Percentiles rank a stretch among this genome's conserved stretches.
Evolutionary conservation across 805 yeast species (phyloP).

Genomic region (Debaryomyces hansenii): DNA sequence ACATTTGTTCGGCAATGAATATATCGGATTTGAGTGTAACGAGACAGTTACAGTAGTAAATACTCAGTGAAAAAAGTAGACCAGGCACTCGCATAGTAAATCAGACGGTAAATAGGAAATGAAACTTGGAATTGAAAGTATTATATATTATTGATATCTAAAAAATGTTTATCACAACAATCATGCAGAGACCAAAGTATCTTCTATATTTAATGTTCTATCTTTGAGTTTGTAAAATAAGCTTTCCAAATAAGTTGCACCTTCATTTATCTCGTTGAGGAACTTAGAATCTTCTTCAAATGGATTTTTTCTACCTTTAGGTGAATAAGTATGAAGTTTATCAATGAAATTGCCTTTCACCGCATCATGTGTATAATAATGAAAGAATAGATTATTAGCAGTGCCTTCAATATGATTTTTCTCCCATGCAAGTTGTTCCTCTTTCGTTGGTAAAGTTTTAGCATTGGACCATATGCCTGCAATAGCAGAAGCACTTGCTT

Average conservation of each 20-base stretch:
- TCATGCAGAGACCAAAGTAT: slow-evolving; percentile 10
- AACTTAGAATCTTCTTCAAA: slow-evolving; percentile 21
- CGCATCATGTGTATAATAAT: slow-evolving; percentile 29
- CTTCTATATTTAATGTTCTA: slow-evolving; percentile 16
- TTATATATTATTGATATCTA: too few relatives aligned
- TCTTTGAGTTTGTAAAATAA: slow-evolving; percentile 24
- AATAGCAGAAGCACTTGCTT: slow-evolving; percentile 51
- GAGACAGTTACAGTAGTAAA: too few relatives aligned
- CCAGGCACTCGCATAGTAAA: too few relatives aligned
- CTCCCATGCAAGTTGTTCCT: slow-evolving; percentile 40
- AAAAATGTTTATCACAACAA: too few relatives aligned
- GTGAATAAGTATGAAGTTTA: slow-evolving; percentile 20
- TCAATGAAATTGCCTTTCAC: slow-evolving; percentile 28
- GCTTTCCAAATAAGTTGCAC: slow-evolving; percentile 16
- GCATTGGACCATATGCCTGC: slow-evolving; percentile 54
- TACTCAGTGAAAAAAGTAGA: too few relatives aligned
- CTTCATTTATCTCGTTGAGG: slow-evolving; percentile 21
- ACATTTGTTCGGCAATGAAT: too few relatives aligned
- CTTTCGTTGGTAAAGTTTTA: slow-evolving; percentile 35
- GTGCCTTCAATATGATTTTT: slow-evolving; percentile 17
- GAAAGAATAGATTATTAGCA: slow-evolving; percentile 27
- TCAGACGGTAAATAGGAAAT: too few relatives aligned
- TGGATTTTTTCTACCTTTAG: slow-evolving; percentile 33
- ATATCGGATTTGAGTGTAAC: too few relatives aligned
- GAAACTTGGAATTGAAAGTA: too few relatives aligned